Percentiles rank a stretch among this genome's conserved stretches.
Conservation (phyloP, 768 basidiomycete species). For the Arthromyces matolae region DNA sequence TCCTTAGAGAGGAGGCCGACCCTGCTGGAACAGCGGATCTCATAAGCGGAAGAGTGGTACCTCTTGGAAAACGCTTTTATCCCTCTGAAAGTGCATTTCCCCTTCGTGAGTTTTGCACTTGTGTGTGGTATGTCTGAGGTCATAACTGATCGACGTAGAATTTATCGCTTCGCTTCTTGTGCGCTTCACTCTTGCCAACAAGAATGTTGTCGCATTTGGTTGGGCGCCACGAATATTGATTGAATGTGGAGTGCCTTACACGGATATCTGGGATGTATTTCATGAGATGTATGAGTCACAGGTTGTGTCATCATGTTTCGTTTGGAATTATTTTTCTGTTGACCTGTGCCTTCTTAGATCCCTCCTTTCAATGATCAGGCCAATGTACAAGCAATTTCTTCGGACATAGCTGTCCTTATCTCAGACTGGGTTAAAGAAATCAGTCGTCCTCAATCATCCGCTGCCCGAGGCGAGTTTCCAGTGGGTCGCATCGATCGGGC, state of each 20-base stretch:
- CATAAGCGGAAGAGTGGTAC: slow-evolving; percentile 59
- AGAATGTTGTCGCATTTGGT: slow-evolving; percentile 57
- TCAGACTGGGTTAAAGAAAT: slow-evolving; percentile 78
- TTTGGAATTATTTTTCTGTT: not conserved
- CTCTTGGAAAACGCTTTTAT: slow-evolving; percentile 82
- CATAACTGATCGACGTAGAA: slow-evolving; percentile 40
- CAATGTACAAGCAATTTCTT: slow-evolving; percentile 75
- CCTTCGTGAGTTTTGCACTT: slow-evolving; percentile 53
- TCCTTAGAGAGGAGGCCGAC: slow-evolving; percentile 54
- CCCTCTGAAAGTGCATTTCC: slow-evolving; percentile 91
- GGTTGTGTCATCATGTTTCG: slow-evolving; percentile 40
- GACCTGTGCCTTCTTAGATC: slow-evolving; percentile 43
- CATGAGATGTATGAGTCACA: slow-evolving; percentile 88
- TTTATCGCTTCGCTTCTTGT: slow-evolving; percentile 74
- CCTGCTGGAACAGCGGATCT: slow-evolving; percentile 52
- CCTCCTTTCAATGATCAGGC: slow-evolving; percentile 81
- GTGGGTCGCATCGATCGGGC: slow-evolving; percentile 72
- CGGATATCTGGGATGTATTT: slow-evolving; percentile 81
- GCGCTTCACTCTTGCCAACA: slow-evolving; percentile 63
- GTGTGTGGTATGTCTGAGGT: not conserved
- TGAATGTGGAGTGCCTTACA: slow-evolving; percentile 77
- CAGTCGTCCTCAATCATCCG: slow-evolving; percentile 65
- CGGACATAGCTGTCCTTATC: slow-evolving; percentile 78
- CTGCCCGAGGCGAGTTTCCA: slow-evolving; percentile 65
- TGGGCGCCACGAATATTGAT: slow-evolving; percentile 81